These are phyloP conservation scores for Yamadazyma kanchanaburiensis DNA, from an alignment of 1,139 yeast genomes.

Conservation along the genomic window DNA sequence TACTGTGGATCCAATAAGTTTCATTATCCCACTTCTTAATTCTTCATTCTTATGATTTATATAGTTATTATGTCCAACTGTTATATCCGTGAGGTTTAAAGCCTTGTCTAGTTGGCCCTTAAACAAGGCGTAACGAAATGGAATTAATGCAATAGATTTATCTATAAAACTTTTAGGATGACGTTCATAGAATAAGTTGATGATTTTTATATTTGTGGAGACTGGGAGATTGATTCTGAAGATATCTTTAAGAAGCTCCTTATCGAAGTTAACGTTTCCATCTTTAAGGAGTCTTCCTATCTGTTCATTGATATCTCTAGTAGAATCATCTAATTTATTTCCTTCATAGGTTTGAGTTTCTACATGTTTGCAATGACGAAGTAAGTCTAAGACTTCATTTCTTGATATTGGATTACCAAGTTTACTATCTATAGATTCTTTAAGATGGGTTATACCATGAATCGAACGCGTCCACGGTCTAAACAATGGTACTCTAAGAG, in stretches of 20 bases:
- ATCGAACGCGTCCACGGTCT: no score
- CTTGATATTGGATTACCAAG: background rate
- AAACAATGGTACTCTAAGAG: no score
- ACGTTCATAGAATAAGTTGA: slow-evolving; percentile 32
- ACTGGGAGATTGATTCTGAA: slow-evolving; percentile 35
- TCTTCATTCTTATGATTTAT: slow-evolving; percentile 26
- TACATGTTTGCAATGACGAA: slow-evolving; percentile 20
- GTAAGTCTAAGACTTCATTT: slow-evolving; percentile 15
- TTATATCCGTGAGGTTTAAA: slow-evolving; percentile 53
- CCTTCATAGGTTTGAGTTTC: slow-evolving; percentile 16
- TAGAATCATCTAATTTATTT: slow-evolving; percentile 21
- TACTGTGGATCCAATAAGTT: slow-evolving; percentile 29
- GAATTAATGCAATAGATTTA: slow-evolving; percentile 51
- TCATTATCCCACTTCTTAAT: slow-evolving; percentile 26
- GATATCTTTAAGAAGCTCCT: slow-evolving; percentile 23
- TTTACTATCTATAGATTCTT: background rate
- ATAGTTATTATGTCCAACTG: slow-evolving; percentile 58
- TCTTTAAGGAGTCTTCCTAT: slow-evolving; percentile 19
- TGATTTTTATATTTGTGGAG: slow-evolving; percentile 23
- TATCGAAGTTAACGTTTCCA: slow-evolving; percentile 18
- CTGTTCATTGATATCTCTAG: slow-evolving; percentile 16
- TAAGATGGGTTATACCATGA: slow-evolving; percentile 1
- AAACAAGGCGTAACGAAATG: slow-evolving; percentile 57
- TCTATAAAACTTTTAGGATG: slow-evolving; percentile 29
- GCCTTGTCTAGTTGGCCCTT: slow-evolving; percentile 60